phyloP scores from a whole-genome alignment of 225 moss, liverwort and hornwort genomes.

The Climacium dendroides region DNA sequence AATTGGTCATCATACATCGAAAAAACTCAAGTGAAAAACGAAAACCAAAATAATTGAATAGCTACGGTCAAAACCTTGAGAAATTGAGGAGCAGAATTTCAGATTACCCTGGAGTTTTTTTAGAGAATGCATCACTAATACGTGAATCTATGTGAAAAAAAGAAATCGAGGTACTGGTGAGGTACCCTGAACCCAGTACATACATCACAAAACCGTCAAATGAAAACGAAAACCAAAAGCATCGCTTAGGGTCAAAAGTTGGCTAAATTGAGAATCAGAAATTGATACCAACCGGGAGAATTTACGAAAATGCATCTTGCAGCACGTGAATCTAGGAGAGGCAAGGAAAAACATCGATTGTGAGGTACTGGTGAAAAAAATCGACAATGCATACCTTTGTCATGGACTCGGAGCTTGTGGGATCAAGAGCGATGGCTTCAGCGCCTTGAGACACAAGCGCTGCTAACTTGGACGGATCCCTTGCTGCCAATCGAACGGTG shows the following conservation, averaged over 20 bases:
- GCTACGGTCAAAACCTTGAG: no score
- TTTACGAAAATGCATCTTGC: no score
- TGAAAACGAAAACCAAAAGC: neutral
- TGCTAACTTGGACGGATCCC: slow-evolving; percentile 2
- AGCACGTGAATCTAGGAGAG: no score
- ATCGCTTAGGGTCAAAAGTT: no score
- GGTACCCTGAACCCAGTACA: no score
- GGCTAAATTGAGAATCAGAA: neutral
- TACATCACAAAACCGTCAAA: no score
- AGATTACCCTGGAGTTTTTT: no score
- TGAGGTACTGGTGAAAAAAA: neutral
- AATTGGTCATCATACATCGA: neutral
- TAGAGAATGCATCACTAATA: neutral
- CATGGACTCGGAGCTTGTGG: neutral
- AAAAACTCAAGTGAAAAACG: neutral
- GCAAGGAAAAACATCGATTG: neutral
- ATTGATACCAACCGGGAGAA: no score
- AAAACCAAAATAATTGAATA: neutral
- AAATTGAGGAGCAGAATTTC: neutral
- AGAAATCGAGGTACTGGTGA: neutral
- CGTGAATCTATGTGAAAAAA: no score
- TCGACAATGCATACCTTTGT: neutral
- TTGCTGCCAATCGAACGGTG: slow-evolving; percentile 8
- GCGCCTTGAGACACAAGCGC: neutral
- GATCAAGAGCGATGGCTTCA: neutral